phyloP scores from a whole-genome alignment of 305 asterid species.

The Fraxinus latifolia region DNA sequence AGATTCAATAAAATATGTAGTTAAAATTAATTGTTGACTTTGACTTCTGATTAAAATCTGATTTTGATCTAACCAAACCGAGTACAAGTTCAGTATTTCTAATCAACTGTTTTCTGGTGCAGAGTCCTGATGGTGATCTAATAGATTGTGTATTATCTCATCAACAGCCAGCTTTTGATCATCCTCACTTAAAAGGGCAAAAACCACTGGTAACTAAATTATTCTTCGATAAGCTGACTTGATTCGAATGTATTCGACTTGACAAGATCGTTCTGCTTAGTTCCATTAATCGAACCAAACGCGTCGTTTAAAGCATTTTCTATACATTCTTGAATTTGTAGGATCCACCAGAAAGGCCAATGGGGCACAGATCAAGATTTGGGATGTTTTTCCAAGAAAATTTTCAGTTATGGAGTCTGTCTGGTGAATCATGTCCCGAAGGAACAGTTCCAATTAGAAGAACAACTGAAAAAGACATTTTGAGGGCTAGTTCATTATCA shows the following conservation, averaged over 20 bases:
- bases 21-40: too few species aligned
- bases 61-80: background rate
- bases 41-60: background rate
- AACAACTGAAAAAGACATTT: conserved; percentile 39
- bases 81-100: background rate
- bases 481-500: conserved; percentile 39
- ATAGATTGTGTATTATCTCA: conserved; percentile 51
- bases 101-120: conserved; percentile 7
- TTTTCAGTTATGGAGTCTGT: conserved; percentile 27
- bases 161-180: conserved; percentile 59
- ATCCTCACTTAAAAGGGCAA: conserved; percentile 52
- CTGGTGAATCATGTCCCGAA: conserved; percentile 40
- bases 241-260: background rate
- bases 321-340: background rate
- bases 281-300: background rate
- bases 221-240: background rate
- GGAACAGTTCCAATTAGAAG: conserved; percentile 47
- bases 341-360: conserved; percentile 23
- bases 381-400: background rate
- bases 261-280: background rate
- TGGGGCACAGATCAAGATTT: background rate
- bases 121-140: conserved; percentile 64
- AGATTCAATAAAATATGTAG: too few species aligned
- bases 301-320: background rate
- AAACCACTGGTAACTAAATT: conserved; percentile 39